Conservation (phyloP, 1,284 basidiomycete species). For the Singerocomus inundabilis region DNA sequence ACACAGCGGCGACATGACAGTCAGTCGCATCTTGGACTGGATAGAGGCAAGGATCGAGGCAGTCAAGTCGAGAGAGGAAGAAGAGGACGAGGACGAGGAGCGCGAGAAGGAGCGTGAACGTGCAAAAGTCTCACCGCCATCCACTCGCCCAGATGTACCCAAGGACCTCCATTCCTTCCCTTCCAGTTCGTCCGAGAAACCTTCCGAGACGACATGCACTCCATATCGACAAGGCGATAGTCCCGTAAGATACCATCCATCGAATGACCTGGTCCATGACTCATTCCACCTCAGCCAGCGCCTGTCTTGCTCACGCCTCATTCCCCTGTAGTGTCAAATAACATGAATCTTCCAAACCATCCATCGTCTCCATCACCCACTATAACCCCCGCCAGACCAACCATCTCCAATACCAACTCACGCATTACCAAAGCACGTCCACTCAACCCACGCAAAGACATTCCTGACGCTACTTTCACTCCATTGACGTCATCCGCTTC, state of each 20-base stretch:
- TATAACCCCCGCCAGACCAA: slow-evolving; percentile 31
- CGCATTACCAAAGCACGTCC: slow-evolving; percentile 32
- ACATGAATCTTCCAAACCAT: slow-evolving; percentile 20
- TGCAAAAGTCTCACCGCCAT: slow-evolving; percentile 16
- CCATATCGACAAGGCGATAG: slow-evolving; percentile 20
- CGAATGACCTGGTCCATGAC: neutral
- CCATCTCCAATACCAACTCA: slow-evolving; percentile 10
- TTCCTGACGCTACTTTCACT: slow-evolving; percentile 16
- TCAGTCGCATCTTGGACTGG: slow-evolving; percentile 78
- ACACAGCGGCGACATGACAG: slow-evolving; percentile 57
- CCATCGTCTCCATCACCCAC: slow-evolving; percentile 36
- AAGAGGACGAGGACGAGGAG: slow-evolving; percentile 77
- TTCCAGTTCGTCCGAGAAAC: slow-evolving; percentile 23
- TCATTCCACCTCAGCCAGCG: slow-evolving; percentile 14
- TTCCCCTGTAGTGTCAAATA: slow-evolving; percentile 28
- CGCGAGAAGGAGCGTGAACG: slow-evolving; percentile 47
- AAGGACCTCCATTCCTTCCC: slow-evolving; percentile 24
- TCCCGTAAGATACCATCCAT: slow-evolving; percentile 20
- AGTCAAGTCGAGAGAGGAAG: slow-evolving; percentile 65
- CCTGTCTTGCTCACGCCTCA: slow-evolving; percentile 24
- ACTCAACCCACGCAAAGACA: slow-evolving; percentile 28
- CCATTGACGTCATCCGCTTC: slow-evolving; percentile 14
- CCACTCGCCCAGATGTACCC: slow-evolving; percentile 16
- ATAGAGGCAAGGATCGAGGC: slow-evolving; percentile 71
- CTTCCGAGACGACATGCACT: slow-evolving; percentile 13